Conservation (phyloP, 2,329 filamentous ascomycete species). For the Epichloe sibirici region DNA sequence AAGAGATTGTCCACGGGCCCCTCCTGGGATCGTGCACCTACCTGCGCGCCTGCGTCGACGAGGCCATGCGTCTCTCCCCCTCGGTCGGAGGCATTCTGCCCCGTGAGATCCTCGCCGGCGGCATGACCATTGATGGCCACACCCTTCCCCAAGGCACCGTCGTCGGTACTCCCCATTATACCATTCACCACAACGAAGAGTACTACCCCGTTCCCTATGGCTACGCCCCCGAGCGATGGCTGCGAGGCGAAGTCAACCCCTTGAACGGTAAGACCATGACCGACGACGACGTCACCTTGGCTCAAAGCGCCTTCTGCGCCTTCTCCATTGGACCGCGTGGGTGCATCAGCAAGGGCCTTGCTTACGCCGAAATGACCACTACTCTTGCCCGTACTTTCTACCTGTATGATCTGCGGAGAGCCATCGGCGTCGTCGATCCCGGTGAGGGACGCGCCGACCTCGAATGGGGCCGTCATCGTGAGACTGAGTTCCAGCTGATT, state of each 20-base stretch:
- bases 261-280: slow-evolving; percentile 26
- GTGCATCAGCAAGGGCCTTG: slow-evolving; percentile 60
- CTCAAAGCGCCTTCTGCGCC: slow-evolving; percentile 61
- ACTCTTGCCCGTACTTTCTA: slow-evolving; percentile 50
- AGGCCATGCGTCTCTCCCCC: slow-evolving; percentile 53
- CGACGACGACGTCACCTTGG: slow-evolving; percentile 39
- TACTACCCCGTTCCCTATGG: slow-evolving; percentile 49
- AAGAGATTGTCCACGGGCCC: slow-evolving; percentile 43
- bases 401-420: slow-evolving; percentile 46
- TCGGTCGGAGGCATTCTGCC: slow-evolving; percentile 48
- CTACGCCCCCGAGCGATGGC: slow-evolving; percentile 55
- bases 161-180: slow-evolving; percentile 54
- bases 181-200: slow-evolving; percentile 52
- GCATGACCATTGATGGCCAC: slow-evolving; percentile 41
- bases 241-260: slow-evolving; percentile 33
- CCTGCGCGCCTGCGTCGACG: slow-evolving; percentile 51
- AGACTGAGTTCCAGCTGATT: slow-evolving; percentile 53
- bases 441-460: slow-evolving; percentile 37
- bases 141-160: slow-evolving; percentile 46
- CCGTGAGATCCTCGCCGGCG: slow-evolving; percentile 44
- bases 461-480: slow-evolving; percentile 43
- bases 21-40: slow-evolving; percentile 40
- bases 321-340: slow-evolving; percentile 59
- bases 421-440: slow-evolving; percentile 35
- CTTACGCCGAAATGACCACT: slow-evolving; percentile 54